Evolutionary conservation across 202 grass and related monocot species (phyloP), one percentile per base, ranked within the genome.

Genomic region (Digitaria exilis): DNA sequence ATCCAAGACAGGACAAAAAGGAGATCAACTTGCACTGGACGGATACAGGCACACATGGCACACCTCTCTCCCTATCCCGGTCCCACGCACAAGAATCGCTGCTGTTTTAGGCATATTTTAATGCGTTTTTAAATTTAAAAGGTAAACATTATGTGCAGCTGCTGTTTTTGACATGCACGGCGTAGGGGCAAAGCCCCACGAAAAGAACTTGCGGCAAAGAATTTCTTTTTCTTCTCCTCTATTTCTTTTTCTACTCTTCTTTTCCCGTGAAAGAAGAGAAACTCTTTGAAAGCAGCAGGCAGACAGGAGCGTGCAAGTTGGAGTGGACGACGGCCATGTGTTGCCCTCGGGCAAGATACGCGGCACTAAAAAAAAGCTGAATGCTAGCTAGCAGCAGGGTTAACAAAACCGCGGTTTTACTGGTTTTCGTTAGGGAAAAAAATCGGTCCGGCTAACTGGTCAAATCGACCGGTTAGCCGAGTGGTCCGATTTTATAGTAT

Each of bases 21-120:
- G 48, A 54, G 10, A 57, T 60, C 76, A 80, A 69, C 81, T 88
- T 84, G 43, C 39, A 12, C 74, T 84, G 66, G 66, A 11, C 62
- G 21, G 31, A 63, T 29, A 59, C 39, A 39, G 12, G 4, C 17
- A 59, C 25, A 21, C 60, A 63, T n/a, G n/a, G n/a, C 2, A 37
- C 28, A 63, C 16, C 26, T 18, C 21, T 32, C 28, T 25, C 13
- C 7, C 19, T 30, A 25, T 25, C 31, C 34, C 24, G 34, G 35
- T 37, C 35, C 35, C 24, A 2, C 21, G 35, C 11, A 25, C 12
- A 31, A 16, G 11, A 35, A 50, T 35, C 39, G 46, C 31, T 35
- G 30, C 21, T 52, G 31, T 55, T 57, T 15, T 44, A 24, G 14
- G 6, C 41, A 15, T 26, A 16, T 30, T 2, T 7, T 76, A 17